A percentile compares a stretch with the other conserved stretches of the same genome.
phyloP scores from a whole-genome alignment of 2,329 filamentous ascomycete species.

The Calonectria pteridis region DNA sequence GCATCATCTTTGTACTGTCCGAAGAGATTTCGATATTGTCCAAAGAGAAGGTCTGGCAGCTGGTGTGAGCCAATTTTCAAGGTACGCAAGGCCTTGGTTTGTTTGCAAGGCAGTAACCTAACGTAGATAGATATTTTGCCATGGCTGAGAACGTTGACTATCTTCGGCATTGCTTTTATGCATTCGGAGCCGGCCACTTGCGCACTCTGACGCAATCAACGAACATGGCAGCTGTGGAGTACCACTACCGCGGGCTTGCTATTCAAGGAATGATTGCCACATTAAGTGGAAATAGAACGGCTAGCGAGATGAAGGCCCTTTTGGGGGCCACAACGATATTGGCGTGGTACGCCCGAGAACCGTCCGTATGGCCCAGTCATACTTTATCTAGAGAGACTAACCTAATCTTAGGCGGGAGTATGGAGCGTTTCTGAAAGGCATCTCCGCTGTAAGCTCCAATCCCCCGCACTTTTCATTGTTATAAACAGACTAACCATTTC shows the following conservation, averaged over 20 bases:
- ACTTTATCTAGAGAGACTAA: not conserved
- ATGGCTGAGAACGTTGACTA: not conserved
- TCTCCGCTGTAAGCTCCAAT: not conserved
- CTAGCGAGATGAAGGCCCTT: not conserved
- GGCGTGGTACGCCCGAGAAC: constrained; percentile 3
- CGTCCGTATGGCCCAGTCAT: not conserved
- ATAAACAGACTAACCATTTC: not conserved
- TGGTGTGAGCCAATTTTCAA: not conserved
- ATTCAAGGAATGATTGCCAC: constrained; percentile 3
- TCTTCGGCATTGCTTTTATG: constrained; percentile 1
- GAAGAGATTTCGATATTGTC: not conserved
- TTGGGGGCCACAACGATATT: not conserved
- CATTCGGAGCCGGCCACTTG: not conserved
- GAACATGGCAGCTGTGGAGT: constrained; percentile 1
- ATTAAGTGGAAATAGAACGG: not conserved
- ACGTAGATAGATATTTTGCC: not conserved
- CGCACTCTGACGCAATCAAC: not conserved
- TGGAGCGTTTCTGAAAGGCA: not conserved
- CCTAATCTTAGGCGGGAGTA: not conserved
- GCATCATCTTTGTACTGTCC: not conserved
- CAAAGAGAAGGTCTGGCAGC: not conserved
- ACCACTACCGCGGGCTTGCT: not conserved
- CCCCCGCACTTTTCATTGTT: not conserved
- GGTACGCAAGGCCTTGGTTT: not conserved
- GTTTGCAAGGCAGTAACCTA: not conserved